Evolutionary conservation across 1,284 basidiomycete species (phyloP), one percentile per base, ranked within the genome.

Genomic region (Vanrija pseudolonga): DNA sequence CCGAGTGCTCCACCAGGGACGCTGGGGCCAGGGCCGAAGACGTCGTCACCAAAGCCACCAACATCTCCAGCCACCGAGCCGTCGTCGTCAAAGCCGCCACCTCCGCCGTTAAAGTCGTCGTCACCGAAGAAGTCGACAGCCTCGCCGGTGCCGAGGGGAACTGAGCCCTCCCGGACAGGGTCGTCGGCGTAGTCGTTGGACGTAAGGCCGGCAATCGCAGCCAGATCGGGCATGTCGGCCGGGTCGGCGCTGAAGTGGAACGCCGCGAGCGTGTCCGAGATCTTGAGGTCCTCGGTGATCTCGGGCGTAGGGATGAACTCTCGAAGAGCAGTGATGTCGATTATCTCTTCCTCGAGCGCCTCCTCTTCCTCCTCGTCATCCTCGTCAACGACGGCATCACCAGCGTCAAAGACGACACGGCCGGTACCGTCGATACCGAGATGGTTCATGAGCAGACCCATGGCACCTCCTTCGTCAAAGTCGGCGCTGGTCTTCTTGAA

Each of bases 401-500:
- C 88, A 4, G 94, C 93, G 74, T 98, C 95, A 67, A 98, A 98
- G 28, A 98, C 90, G 45, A 98, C 89, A 54, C 92, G 82, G 69
- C 96, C 82, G 37, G 84, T 85, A 4, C 88, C 86, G 60, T 96
- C 91, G 19, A 84, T 84, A 6, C 89, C 89, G 40, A 94, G 80
- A 68, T 95, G 92, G 69, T 96, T 96, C 90, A 95, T 93, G 39
- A 96, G 78, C 48, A 96, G 74, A 8, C 95, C 95, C 59, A 91
- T 88, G 0, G 95, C 95, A 50, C 95, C 95, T 42, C 95, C 96
- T 74, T 98, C 96, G 73, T 98, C 95, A 72, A 98, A 98, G 72
- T 98, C 96, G 19, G 91, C 96, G 61, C 87, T 93, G 0, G 96
- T 98, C 81, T 98, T 98, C 76, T 86, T 90, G 80, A 98, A 98